phyloP scores from a whole-genome alignment of 23 red algal species.

The Gracilaria domingensis region DNA sequence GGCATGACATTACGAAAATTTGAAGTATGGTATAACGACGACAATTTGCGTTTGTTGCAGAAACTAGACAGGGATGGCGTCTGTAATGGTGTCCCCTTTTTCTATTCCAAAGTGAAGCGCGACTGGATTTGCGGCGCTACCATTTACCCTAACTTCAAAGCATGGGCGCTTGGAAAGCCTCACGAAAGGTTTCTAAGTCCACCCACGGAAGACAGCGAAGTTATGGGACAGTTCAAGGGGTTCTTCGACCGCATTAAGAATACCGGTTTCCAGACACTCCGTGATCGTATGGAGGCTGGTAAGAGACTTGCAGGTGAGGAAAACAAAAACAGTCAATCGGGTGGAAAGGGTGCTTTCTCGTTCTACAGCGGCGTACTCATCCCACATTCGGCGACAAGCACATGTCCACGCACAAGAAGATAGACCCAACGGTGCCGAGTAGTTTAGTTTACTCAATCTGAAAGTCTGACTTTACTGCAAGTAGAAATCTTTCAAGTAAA shows the following conservation, averaged over 20 bases:
- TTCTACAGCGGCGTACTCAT: constrained; percentile 63
- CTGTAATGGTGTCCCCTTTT: constrained; percentile 97
- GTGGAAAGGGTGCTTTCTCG: constrained; percentile 48
- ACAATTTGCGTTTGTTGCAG: constrained; percentile 95
- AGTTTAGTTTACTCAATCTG: constrained; percentile 16
- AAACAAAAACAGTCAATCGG: constrained; percentile 4
- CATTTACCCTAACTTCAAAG: constrained; percentile 94
- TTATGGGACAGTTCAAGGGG: constrained; percentile 77
- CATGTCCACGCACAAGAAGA: constrained; percentile 35
- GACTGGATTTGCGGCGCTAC: constrained; percentile 98
- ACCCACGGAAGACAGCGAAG: constrained; percentile 79
- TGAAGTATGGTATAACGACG: constrained; percentile 97
- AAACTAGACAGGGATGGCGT: constrained; percentile 83
- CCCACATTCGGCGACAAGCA: constrained; percentile 44
- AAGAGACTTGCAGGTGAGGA: constrained; percentile 72
- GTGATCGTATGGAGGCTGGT: constrained; percentile 67
- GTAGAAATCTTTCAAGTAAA: constrained; percentile 11
- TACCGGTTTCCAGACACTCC: constrained; percentile 49
- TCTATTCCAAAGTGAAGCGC: constrained; percentile 95
- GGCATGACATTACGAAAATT: constrained; percentile 87
- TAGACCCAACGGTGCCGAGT: background rate
- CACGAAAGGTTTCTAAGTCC: constrained; percentile 92
- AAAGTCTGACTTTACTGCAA: constrained; percentile 15
- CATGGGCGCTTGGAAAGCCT: constrained; percentile 87
- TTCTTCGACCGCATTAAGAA: constrained; percentile 68